Conservation (phyloP, 2,329 filamentous ascomycete genomes). For the Diaporthe capsici region DNA sequence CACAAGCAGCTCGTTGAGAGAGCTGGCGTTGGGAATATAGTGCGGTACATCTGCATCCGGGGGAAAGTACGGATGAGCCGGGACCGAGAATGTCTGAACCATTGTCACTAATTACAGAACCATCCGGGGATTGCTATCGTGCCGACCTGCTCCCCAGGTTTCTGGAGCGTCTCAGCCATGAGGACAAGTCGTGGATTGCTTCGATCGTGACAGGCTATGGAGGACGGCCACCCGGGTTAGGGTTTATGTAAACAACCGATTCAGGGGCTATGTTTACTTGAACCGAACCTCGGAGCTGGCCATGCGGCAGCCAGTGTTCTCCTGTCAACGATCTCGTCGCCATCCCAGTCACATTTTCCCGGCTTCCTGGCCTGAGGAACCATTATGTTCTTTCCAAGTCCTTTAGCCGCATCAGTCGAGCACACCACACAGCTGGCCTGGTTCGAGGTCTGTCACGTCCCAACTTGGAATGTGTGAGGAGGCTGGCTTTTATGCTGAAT, state of each 20-base stretch:
- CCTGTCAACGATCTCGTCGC: not conserved
- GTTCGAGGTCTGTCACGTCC: not conserved
- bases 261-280: not conserved
- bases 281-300: not conserved
- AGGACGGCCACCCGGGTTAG: slow-evolving; percentile 1
- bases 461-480: not conserved
- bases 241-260: accelerated
- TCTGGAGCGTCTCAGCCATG: not conserved
- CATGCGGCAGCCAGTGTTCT: not conserved
- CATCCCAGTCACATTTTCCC: not conserved
- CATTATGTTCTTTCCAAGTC: not conserved
- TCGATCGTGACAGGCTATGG: not conserved
- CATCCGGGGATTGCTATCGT: not conserved
- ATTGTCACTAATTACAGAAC: not conserved
- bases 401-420: not conserved
- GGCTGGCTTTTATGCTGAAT: not conserved
- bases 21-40: slow-evolving; percentile 61
- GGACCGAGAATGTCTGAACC: slow-evolving; percentile 22
- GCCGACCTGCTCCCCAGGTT: no score
- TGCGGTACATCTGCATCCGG: slow-evolving; percentile 56
- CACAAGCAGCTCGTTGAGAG: slow-evolving; percentile 55
- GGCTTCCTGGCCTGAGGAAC: not conserved
- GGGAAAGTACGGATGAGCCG: slow-evolving; percentile 66
- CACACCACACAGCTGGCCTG: not conserved
- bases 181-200: not conserved